Conservation (phyloP, 2,329 filamentous ascomycete species). For the Pseudomassariella vexata region DNA sequence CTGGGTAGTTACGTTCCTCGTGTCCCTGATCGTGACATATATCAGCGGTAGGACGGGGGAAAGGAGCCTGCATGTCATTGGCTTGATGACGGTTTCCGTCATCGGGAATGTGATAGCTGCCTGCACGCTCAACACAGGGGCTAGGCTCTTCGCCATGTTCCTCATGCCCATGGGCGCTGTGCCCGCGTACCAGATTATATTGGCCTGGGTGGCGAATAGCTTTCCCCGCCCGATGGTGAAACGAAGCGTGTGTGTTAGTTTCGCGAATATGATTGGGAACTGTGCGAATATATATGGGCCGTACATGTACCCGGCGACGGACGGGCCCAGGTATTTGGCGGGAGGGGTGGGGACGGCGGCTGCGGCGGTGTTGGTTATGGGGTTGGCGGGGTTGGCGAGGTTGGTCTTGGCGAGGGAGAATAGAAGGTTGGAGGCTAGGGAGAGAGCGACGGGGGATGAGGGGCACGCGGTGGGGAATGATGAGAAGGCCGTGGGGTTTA, state of each 20-base stretch:
- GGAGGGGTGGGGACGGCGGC: constrained; percentile 57
- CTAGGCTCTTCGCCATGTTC: constrained; percentile 58
- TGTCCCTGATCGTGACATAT: constrained; percentile 48
- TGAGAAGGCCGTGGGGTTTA: constrained; percentile 19
- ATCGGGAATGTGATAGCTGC: constrained; percentile 52
- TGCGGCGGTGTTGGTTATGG: constrained; percentile 55
- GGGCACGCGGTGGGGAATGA: constrained; percentile 1
- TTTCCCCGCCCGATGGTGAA: constrained; percentile 65
- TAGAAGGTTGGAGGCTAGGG: constrained; percentile 42
- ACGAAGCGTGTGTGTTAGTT: constrained; percentile 58
- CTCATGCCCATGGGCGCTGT: constrained; percentile 52
- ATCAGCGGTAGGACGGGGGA: constrained; percentile 49
- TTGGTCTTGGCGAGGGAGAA: constrained; percentile 55
- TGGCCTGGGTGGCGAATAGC: constrained; percentile 64
- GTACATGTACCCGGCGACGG: constrained; percentile 39
- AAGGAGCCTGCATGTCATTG: constrained; percentile 50
- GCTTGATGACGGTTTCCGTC: constrained; percentile 44
- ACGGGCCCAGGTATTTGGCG: constrained; percentile 37
- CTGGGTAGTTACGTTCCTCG: constrained; percentile 47
- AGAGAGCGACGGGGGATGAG: constrained; percentile 8
- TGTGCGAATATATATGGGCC: constrained; percentile 40
- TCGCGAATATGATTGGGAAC: constrained; percentile 64
- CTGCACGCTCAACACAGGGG: constrained; percentile 40
- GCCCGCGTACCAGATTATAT: constrained; percentile 50
- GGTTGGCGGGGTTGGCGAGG: constrained; percentile 47